Evolutionary conservation across 2,329 filamentous ascomycete genomes (phyloP).

Genomic region (Neofusicoccum umdonicola): DNA sequence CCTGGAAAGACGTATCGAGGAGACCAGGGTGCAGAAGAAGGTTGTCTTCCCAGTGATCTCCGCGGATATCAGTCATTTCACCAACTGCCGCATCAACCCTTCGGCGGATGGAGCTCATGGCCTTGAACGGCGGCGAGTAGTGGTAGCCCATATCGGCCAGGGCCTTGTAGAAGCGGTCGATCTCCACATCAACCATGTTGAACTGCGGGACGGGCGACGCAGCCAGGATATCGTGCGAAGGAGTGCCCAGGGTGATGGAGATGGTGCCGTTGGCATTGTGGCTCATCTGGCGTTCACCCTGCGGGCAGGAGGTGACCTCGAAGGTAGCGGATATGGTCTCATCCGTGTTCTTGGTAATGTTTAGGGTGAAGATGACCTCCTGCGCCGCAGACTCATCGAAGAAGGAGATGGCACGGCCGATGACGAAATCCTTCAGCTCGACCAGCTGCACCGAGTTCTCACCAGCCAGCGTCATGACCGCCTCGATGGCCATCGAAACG

Average conservation of each 20-base stretch:
- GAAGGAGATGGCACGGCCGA: too few relatives aligned
- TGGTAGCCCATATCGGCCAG: conserved; percentile 24
- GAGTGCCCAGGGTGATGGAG: conserved; percentile 9
- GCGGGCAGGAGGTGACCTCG: neutral
- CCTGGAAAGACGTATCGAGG: conserved; percentile 34
- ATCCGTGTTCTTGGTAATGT: neutral
- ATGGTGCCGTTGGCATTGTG: neutral
- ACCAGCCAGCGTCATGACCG: conserved; percentile 28
- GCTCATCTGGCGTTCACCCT: neutral
- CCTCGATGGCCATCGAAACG: conserved; percentile 38
- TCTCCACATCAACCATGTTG: neutral
- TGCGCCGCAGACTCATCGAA: too few relatives aligned
- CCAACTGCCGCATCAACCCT: conserved; percentile 5
- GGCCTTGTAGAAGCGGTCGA: conserved; percentile 22
- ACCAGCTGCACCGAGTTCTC: conserved; percentile 17
- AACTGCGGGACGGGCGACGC: neutral
- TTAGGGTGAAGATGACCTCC: conserved; percentile 1
- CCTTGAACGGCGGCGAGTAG: conserved; percentile 20
- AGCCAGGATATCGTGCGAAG: neutral
- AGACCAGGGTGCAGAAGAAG: conserved; percentile 25
- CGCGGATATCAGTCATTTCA: neutral
- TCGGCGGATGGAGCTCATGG: conserved; percentile 13
- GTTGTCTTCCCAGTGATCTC: too few relatives aligned
- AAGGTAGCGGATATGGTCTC: neutral
- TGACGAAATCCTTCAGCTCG: conserved; percentile 19